Evolutionary conservation across 805 yeast genomes (phyloP).

Genomic region (Saturnispora gosingensis): DNA sequence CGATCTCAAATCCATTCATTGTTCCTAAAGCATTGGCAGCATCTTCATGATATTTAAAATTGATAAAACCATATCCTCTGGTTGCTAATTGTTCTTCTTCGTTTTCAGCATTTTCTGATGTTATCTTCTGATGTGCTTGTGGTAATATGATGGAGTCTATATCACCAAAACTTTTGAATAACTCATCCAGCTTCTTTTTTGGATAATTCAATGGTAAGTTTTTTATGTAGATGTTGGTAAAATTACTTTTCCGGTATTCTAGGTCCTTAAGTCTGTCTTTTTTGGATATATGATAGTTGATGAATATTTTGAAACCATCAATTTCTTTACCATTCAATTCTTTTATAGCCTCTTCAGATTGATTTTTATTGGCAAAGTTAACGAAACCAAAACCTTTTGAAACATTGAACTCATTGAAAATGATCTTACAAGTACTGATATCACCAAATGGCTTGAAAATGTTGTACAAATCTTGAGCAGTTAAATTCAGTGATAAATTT

Average conservation of each 20-base stretch:
- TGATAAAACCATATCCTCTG: constrained; percentile 46
- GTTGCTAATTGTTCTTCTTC: background rate
- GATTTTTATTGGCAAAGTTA: constrained; percentile 45
- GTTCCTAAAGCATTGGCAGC: constrained; percentile 33
- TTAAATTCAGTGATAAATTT: constrained; percentile 34
- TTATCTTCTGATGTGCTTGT: constrained; percentile 16
- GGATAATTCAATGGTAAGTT: constrained; percentile 35
- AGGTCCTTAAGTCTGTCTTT: constrained; percentile 46
- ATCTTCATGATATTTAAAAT: constrained; percentile 38
- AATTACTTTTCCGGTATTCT: constrained; percentile 37
- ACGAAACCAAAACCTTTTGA: constrained; percentile 58
- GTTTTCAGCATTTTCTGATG: background rate
- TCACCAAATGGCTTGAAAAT: constrained; percentile 35
- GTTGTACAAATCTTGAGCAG: constrained; percentile 30
- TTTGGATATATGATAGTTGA: constrained; percentile 58
- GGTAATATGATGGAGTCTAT: constrained; percentile 50
- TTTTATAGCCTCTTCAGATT: constrained; percentile 56
- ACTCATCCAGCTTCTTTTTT: constrained; percentile 30
- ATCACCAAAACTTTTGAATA: constrained; percentile 38
- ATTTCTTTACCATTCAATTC: constrained; percentile 22
- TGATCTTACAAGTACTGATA: constrained; percentile 37
- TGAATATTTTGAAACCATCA: constrained; percentile 33
- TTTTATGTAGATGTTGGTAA: constrained; percentile 45
- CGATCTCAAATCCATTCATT: constrained; percentile 35
- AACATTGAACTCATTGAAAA: constrained; percentile 36